Conservation (phyloP, 2,329 filamentous ascomycete genomes). For the Huntiella decipiens region DNA sequence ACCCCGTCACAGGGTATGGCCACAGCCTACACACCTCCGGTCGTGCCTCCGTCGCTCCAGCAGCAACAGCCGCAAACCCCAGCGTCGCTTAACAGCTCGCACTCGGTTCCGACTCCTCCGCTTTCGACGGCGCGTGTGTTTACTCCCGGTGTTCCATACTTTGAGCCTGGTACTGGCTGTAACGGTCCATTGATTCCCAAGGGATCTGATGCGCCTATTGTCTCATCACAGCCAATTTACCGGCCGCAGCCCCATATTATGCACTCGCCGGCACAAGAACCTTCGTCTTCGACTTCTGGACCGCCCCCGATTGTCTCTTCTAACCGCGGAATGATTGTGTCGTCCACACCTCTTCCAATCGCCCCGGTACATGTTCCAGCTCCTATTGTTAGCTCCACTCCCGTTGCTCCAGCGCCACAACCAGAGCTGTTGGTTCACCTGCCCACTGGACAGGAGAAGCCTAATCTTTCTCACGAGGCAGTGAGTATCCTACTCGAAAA, state of each 20-base stretch:
- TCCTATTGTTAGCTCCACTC: too few species aligned
- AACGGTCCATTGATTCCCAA: conserved; percentile 3
- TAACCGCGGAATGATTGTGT: not conserved
- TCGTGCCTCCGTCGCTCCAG: conserved; percentile 21
- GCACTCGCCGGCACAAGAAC: conserved; percentile 3
- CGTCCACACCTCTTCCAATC: not conserved
- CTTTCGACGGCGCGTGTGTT: conserved; percentile 9
- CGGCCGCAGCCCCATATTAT: not conserved
- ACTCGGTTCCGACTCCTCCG: conserved; percentile 3
- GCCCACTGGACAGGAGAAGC: too few species aligned
- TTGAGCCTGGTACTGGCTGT: not conserved
- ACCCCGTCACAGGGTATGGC: not conserved
- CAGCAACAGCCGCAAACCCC: conserved; percentile 29
- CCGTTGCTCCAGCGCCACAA: too few species aligned
- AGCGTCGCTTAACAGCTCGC: conserved; percentile 28
- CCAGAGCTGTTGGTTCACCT: too few species aligned
- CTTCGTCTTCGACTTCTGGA: conserved; percentile 1
- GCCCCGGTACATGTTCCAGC: not conserved
- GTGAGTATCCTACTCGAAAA: too few species aligned
- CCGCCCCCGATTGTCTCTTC: not conserved
- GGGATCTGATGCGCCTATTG: conserved; percentile 5
- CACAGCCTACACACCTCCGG: conserved; percentile 37
- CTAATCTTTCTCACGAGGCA: too few species aligned
- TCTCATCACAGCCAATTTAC: conserved; percentile 9
- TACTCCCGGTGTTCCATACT: conserved; percentile 8